Percentiles rank a stretch among this genome's conserved stretches.
phyloP scores from a whole-genome alignment of 371 early-diverging fungal genomes.

The Rhizopus arrhizus region DNA sequence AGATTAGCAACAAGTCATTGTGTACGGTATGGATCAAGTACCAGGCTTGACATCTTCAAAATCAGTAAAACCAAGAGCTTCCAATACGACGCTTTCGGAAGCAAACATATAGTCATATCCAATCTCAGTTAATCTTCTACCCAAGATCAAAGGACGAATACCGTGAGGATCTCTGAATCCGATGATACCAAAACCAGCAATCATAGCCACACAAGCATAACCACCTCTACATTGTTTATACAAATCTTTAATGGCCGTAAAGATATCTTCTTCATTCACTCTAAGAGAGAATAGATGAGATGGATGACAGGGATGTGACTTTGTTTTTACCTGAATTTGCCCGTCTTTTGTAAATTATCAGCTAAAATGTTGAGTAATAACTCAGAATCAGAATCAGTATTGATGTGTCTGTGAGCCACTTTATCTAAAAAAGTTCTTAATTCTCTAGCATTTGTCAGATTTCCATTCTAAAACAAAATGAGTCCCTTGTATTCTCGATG shows the following conservation, averaged over 20 bases:
- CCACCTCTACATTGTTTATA: constrained; percentile 86
- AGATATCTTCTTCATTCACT: constrained; percentile 96
- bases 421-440: constrained; percentile 84
- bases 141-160: constrained; percentile 92
- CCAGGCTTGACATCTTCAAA: constrained; percentile 87
- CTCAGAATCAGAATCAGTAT: constrained; percentile 98
- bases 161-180: constrained; percentile 95
- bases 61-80: constrained; percentile 86
- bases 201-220: constrained; percentile 94
- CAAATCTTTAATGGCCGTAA: constrained; percentile 84
- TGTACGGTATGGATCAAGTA: not conserved
- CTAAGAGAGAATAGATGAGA: constrained; percentile 48
- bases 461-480: constrained; percentile 79
- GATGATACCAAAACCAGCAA: constrained; percentile 91
- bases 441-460: constrained; percentile 91
- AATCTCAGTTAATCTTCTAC: constrained; percentile 63
- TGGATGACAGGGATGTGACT: constrained; percentile 25
- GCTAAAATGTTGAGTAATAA: constrained; percentile 95
- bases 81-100: constrained; percentile 92
- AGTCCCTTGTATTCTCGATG: not conserved
- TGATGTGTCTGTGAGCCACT: constrained; percentile 97
- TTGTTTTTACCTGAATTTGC: constrained; percentile 78
- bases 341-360: constrained; percentile 87
- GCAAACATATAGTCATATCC: constrained; percentile 94
- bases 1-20: not conserved